phyloP scores from a whole-genome alignment of 768 basidiomycete genomes.

The Tricholoma sp. region DNA sequence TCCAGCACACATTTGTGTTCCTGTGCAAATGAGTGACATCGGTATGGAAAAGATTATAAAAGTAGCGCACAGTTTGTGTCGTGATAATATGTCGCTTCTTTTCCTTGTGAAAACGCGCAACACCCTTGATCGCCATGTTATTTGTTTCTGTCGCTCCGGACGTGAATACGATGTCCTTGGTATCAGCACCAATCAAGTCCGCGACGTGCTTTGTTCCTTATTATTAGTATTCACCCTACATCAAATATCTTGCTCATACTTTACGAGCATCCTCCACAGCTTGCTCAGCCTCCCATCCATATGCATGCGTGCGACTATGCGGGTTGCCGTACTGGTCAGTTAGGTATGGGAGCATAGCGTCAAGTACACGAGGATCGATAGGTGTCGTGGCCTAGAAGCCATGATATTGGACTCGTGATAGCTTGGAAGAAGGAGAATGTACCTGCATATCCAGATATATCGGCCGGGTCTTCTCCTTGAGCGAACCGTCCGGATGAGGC shows the following conservation, averaged over 20 bases:
- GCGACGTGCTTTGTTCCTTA: slow-evolving; percentile 66
- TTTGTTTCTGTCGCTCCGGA: slow-evolving; percentile 98
- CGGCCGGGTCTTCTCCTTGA: slow-evolving; percentile 66
- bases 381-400: slow-evolving; percentile 85
- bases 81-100: slow-evolving; percentile 94
- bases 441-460: slow-evolving; percentile 99
- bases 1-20: slow-evolving; percentile 99
- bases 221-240: not conserved
- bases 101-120: slow-evolving; percentile 91
- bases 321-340: slow-evolving; percentile 98
- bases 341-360: slow-evolving; percentile 93
- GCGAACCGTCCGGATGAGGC: slow-evolving; percentile 51
- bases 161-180: slow-evolving; percentile 96
- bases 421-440: slow-evolving; percentile 12
- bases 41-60: not conserved
- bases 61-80: slow-evolving; percentile 69
- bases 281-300: slow-evolving; percentile 98
- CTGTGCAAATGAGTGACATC: slow-evolving; percentile 30
- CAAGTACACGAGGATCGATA: slow-evolving; percentile 93
- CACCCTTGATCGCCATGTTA: slow-evolving; percentile 96
- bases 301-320: slow-evolving; percentile 96
- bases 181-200: slow-evolving; percentile 86
- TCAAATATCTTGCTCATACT: slow-evolving; percentile 33
- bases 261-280: slow-evolving; percentile 91
- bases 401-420: slow-evolving; percentile 1